A percentile compares a stretch with the other conserved stretches of the same genome.
Evolutionary conservation across 306 rosid species (phyloP).

Genomic region (Lathyrus tuberosus): DNA sequence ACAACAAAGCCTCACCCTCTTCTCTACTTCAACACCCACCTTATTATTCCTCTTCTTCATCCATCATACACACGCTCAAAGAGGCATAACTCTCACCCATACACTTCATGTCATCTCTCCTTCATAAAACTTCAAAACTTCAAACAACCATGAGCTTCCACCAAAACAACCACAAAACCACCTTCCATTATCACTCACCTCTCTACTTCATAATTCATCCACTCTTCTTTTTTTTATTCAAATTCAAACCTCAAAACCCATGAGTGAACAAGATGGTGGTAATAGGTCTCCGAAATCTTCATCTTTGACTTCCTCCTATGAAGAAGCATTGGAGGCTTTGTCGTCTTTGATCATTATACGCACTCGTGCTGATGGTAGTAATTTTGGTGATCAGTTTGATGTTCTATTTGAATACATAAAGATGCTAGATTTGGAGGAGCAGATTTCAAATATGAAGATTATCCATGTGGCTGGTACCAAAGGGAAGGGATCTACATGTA

Average conservation of each 20-base stretch:
- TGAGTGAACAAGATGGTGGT: conserved; percentile 58
- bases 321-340: conserved; percentile 82
- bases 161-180: too few species aligned
- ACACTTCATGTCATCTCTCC: too few species aligned
- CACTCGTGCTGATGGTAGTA: conserved; percentile 81
- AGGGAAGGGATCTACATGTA: conserved; percentile 99
- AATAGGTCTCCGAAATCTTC: conserved; percentile 43
- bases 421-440: conserved; percentile 91
- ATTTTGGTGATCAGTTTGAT: conserved; percentile 75
- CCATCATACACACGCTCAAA: too few species aligned
- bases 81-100: too few species aligned
- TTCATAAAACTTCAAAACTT: too few species aligned
- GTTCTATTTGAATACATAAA: conserved; percentile 67
- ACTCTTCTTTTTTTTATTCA: too few species aligned
- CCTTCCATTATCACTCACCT: conserved; percentile 28
- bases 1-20: too few species aligned
- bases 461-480: conserved; percentile 99
- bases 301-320: conserved; percentile 62
- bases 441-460: conserved; percentile 79
- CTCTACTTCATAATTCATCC: conserved; percentile 43
- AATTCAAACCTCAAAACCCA: conserved; percentile 34
- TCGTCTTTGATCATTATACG: conserved; percentile 84
- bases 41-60: too few species aligned
- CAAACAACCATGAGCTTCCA: too few species aligned
- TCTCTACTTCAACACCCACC: too few species aligned